Evolutionary conservation across 345 rosid genomes (phyloP).

Genomic region (Salix udensis): DNA sequence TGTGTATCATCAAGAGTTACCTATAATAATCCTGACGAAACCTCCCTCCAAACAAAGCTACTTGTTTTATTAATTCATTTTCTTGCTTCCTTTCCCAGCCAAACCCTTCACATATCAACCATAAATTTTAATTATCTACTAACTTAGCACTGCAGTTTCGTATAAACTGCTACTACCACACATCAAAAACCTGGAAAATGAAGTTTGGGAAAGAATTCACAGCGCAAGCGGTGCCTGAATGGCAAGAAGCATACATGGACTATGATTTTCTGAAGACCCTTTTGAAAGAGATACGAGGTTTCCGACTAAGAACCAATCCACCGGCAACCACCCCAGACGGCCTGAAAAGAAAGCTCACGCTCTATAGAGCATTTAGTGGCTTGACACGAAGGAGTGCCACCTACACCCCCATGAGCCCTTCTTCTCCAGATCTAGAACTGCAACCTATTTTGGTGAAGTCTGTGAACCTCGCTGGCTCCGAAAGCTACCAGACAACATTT

Average conservation of each 20-base stretch:
- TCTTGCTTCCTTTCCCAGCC: too few species aligned
- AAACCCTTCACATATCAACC: too few species aligned
- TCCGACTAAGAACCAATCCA: constrained; percentile 34
- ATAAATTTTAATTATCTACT: background rate
- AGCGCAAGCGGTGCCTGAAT: constrained; percentile 74
- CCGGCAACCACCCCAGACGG: constrained; percentile 15
- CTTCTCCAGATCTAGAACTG: constrained; percentile 30
- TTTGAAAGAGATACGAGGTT: constrained; percentile 48
- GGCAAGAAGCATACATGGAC: constrained; percentile 71
- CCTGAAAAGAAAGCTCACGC: constrained; percentile 36
- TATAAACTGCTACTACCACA: background rate
- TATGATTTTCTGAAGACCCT: constrained; percentile 47
- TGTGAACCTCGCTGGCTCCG: constrained; percentile 23
- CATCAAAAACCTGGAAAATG: constrained; percentile 25
- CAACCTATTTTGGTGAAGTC: constrained; percentile 42
- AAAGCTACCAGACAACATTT: constrained; percentile 49
- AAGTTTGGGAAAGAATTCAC: constrained; percentile 71
- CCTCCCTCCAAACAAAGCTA: too few species aligned
- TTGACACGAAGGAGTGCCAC: constrained; percentile 23
- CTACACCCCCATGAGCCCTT: constrained; percentile 15
- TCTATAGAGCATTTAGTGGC: constrained; percentile 68
- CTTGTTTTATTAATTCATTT: too few species aligned
- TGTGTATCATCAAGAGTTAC: too few species aligned
- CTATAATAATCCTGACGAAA: constrained; percentile 24
- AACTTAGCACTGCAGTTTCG: background rate